Percentiles rank a stretch among this genome's conserved stretches.
Evolutionary conservation across 1,284 basidiomycete species (phyloP).

Genomic region (Austropuccinia psidii): DNA sequence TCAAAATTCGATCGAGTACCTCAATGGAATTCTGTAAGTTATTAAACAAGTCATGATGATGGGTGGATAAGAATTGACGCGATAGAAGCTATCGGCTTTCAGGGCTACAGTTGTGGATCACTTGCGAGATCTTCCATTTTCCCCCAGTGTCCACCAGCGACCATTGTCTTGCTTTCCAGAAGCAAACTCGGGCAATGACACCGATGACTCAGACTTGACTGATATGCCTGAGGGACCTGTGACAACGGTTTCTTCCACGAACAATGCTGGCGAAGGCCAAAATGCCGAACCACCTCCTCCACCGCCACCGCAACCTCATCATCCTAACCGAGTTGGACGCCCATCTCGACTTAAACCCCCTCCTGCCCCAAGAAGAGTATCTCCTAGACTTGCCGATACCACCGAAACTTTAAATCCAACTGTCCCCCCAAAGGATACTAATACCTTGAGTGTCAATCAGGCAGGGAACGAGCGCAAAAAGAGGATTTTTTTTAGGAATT

Average conservation of each 20-base stretch:
- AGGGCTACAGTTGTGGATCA: slow-evolving; percentile 69
- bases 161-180: slow-evolving; percentile 30
- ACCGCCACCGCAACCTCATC: neutral
- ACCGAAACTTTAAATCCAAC: too few species aligned
- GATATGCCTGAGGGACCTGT: neutral
- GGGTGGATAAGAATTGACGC: neutral
- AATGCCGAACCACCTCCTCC: neutral
- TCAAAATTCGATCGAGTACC: slow-evolving; percentile 72
- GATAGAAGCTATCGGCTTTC: slow-evolving; percentile 14
- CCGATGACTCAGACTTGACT: slow-evolving; percentile 22
- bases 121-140: slow-evolving; percentile 65
- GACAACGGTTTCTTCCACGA: neutral
- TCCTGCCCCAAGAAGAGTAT: slow-evolving; percentile 6
- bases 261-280: neutral
- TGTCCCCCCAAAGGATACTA: slow-evolving; percentile 3
- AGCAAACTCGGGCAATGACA: slow-evolving; percentile 2
- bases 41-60: neutral
- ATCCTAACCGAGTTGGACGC: slow-evolving; percentile 14
- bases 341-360: slow-evolving; percentile 19
- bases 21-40: slow-evolving; percentile 67
- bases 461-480: neutral
- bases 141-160: slow-evolving; percentile 65
- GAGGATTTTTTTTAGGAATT: slow-evolving; percentile 25
- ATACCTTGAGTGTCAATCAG: neutral
- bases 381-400: slow-evolving; percentile 19